These are phyloP conservation scores for Pichia sp. DNA, from an alignment of 1,139 yeast species.

Conservation along the genomic window DNA sequence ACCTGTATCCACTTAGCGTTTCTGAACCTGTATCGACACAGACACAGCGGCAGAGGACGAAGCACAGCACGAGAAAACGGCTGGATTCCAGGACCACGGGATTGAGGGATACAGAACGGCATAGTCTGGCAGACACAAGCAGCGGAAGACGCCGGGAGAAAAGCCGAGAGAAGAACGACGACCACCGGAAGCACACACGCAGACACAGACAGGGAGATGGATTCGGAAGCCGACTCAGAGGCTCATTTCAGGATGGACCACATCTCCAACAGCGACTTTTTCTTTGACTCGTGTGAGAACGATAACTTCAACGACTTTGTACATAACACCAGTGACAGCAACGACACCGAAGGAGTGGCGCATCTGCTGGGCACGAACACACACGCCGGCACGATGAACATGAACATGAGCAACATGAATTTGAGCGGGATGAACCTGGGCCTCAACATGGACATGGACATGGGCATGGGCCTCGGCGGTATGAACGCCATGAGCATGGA, in stretches of 20 bases:
- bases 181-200: not conserved
- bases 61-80: too few species aligned
- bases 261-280: constrained; percentile 2
- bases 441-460: constrained; percentile 2
- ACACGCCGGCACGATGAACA: not conserved
- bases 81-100: too few species aligned
- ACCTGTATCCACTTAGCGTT: not conserved
- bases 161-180: not conserved
- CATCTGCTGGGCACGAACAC: not conserved
- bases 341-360: not conserved
- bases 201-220: not conserved
- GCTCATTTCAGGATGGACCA: constrained; percentile 6
- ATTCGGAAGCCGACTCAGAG: constrained; percentile 1
- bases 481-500: constrained; percentile 1
- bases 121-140: too few species aligned
- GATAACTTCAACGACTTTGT: constrained; percentile 5
- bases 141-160: not conserved
- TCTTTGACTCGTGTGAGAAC: constrained; percentile 3
- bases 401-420: not conserved
- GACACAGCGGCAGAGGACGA: too few species aligned
- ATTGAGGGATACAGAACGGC: not conserved
- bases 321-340: not conserved
- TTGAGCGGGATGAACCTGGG: not conserved
- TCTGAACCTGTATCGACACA: not conserved
- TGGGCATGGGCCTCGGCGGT: not conserved